Percentiles rank a stretch among this genome's conserved stretches.
phyloP scores from a whole-genome alignment of 176 grass and related monocot species.

The Oropetium thomaeum region DNA sequence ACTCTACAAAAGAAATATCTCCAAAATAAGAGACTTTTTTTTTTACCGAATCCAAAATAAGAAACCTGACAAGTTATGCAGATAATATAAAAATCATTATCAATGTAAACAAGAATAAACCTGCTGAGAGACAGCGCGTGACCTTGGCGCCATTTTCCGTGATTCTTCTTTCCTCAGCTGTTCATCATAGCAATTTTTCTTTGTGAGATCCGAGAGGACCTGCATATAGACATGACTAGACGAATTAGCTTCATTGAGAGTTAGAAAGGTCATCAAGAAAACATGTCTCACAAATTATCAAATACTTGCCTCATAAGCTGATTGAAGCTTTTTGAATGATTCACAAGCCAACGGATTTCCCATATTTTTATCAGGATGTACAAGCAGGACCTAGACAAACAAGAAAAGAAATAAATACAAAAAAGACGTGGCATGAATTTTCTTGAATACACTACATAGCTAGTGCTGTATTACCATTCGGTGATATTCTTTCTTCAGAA shows the following conservation, averaged over 20 bases:
- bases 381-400: conserved; percentile 69
- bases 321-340: conserved; percentile 99
- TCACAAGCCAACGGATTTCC: conserved; percentile 79
- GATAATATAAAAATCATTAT: conserved; percentile 5
- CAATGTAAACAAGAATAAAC: conserved; percentile 36
- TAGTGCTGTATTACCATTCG: conserved; percentile 51
- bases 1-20: no score
- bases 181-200: conserved; percentile 87
- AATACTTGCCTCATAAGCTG: conserved; percentile 87
- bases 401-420: conserved; percentile 27
- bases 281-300: conserved; percentile 11
- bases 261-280: conserved; percentile 5
- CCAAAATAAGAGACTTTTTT: background rate
- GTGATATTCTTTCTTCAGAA: conserved; percentile 75
- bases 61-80: background rate
- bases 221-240: conserved; percentile 40
- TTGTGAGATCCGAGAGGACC: conserved; percentile 84
- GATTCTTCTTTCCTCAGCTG: conserved; percentile 90
- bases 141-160: conserved; percentile 55
- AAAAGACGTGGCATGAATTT: conserved; percentile 5
- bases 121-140: conserved; percentile 66
- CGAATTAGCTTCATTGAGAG: conserved; percentile 26
- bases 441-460: background rate
- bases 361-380: conserved; percentile 99
- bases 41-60: conserved; percentile 5